Percentiles rank a stretch among this genome's conserved stretches.
Conservation (phyloP, 78 protist species). For the Dictyostelium capitatum region DNA sequence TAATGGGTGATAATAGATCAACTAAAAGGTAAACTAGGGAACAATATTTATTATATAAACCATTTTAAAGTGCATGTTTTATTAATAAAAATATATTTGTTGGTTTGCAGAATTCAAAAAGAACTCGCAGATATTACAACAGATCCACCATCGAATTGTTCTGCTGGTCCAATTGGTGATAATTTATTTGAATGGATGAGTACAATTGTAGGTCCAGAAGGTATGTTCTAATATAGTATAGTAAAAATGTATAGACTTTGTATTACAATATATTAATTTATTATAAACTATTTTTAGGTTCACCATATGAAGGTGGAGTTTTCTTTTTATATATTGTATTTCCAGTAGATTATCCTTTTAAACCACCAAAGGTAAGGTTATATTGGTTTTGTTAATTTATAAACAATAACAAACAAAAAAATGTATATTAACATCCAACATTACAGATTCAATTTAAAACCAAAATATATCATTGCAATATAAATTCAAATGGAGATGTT, state of each 20-base stretch:
- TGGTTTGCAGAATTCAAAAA: conserved; percentile 82
- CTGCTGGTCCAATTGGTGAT: conserved; percentile 90
- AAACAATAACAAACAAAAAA: background rate
- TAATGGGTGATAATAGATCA: conserved; percentile 8
- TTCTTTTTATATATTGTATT: conserved; percentile 88
- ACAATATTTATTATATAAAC: no score
- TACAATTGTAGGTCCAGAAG: conserved; percentile 87
- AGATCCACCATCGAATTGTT: conserved; percentile 88
- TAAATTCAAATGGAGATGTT: conserved; percentile 93
- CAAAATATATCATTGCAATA: conserved; percentile 95
- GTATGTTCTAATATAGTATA: background rate
- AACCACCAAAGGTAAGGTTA: conserved; percentile 89
- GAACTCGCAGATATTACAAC: conserved; percentile 84
- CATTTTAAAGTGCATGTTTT: background rate
- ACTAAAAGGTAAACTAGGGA: conserved; percentile 2
- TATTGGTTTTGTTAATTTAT: background rate
- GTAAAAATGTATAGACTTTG: no score
- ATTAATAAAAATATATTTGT: no score
- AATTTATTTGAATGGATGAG: conserved; percentile 89
- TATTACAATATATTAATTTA: background rate
- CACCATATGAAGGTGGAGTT: conserved; percentile 92
- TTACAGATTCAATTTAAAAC: conserved; percentile 90
- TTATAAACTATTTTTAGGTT: background rate
- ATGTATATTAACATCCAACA: background rate
- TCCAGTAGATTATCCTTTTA: conserved; percentile 92